Conservation (phyloP, 129 eudicot species). For the Artemisia tridentata region DNA sequence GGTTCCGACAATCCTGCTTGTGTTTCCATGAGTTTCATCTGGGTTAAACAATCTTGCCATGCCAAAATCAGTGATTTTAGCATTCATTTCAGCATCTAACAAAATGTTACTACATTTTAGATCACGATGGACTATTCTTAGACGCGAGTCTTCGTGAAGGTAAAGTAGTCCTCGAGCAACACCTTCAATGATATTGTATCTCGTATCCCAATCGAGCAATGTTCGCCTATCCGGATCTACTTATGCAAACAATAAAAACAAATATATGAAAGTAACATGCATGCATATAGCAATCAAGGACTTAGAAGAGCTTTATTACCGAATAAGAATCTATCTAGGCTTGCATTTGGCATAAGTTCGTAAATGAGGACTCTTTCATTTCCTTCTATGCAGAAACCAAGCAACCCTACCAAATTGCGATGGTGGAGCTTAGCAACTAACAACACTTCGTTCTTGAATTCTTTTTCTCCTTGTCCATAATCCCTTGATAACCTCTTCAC, state of each 20-base stretch:
- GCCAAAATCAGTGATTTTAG: too few species aligned
- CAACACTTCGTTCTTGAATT: slow-evolving; percentile 39
- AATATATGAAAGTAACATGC: background rate
- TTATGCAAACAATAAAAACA: background rate
- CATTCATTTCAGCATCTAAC: too few species aligned
- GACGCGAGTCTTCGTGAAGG: background rate
- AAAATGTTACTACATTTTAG: too few species aligned
- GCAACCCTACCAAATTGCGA: slow-evolving; percentile 12
- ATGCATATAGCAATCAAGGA: too few species aligned
- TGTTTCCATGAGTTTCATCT: slow-evolving; percentile 32
- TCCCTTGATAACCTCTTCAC: slow-evolving; percentile 36
- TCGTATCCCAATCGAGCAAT: slow-evolving; percentile 16
- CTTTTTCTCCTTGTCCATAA: slow-evolving; percentile 41
- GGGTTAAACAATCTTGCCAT: background rate
- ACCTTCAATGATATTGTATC: slow-evolving; percentile 31
- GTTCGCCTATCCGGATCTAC: slow-evolving; percentile 10
- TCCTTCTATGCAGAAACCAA: slow-evolving; percentile 39
- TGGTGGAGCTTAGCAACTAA: slow-evolving; percentile 37
- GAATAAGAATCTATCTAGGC: slow-evolving; percentile 37
- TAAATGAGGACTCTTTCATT: background rate
- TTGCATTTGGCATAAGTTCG: slow-evolving; percentile 31
- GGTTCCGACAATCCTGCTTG: slow-evolving; percentile 36
- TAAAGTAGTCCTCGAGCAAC: slow-evolving; percentile 27
- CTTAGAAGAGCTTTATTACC: slow-evolving; percentile 22
- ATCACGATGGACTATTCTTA: too few species aligned